Conservation (phyloP, 2,329 filamentous ascomycete genomes). For the Diaporthe sp. region DNA sequence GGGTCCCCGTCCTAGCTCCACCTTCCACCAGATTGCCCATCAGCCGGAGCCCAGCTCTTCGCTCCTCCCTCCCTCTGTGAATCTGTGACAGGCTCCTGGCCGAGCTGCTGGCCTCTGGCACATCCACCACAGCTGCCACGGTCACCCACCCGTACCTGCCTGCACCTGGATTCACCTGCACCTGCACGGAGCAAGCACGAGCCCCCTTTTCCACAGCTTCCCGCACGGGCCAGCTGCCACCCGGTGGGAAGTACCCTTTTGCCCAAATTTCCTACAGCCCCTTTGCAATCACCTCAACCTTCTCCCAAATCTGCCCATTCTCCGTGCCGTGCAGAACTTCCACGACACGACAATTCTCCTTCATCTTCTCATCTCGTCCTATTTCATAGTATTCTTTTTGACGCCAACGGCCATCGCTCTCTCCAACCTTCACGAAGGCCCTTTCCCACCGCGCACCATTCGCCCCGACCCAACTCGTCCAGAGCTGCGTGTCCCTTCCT, state of each 20-base stretch:
- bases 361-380: constrained; percentile 39
- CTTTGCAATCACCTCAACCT: constrained; percentile 35
- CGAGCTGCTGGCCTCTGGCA: not conserved
- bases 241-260: constrained; percentile 30
- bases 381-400: constrained; percentile 36
- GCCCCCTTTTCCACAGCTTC: constrained; percentile 36
- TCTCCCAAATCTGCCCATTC: constrained; percentile 39
- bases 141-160: not conserved
- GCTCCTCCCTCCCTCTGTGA: constrained; percentile 13
- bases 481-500: constrained; percentile 43
- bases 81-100: constrained; percentile 16
- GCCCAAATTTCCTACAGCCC: constrained; percentile 33
- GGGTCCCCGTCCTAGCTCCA: constrained; percentile 31
- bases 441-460: constrained; percentile 15
- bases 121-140: not conserved
- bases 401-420: constrained; percentile 34
- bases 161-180: not conserved
- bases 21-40: constrained; percentile 25
- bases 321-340: constrained; percentile 39
- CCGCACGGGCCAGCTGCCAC: constrained; percentile 26
- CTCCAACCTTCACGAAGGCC: constrained; percentile 34
- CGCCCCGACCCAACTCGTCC: constrained; percentile 34
- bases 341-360: constrained; percentile 39
- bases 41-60: constrained; percentile 13
- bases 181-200: constrained; percentile 28